Conservation (phyloP, 768 basidiomycete genomes). For the Mycena alexandri region DNA sequence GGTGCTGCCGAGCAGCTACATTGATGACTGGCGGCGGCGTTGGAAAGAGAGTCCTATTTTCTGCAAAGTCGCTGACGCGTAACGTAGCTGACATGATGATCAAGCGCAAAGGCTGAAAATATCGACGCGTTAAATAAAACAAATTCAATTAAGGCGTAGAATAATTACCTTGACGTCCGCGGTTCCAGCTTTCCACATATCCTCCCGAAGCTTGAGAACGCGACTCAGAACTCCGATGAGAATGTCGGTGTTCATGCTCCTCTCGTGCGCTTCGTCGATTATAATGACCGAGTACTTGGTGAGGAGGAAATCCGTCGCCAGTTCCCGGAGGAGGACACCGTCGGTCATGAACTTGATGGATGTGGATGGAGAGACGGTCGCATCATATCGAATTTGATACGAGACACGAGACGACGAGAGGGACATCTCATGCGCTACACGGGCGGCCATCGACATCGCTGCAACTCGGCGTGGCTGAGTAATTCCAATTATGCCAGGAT, state of each 20-base stretch:
- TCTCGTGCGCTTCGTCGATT: conserved; percentile 98
- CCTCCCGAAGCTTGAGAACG: conserved; percentile 89
- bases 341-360: conserved; percentile 99
- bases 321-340: conserved; percentile 93
- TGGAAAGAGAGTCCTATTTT: conserved; percentile 85
- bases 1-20: conserved; percentile 91
- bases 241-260: conserved; percentile 98
- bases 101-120: conserved; percentile 81
- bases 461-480: conserved; percentile 98
- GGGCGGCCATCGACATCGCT: conserved; percentile 94
- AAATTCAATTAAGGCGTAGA: conserved; percentile 12
- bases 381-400: conserved; percentile 98
- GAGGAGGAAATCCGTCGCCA: conserved; percentile 94
- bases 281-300: conserved; percentile 93
- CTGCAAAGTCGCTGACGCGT: conserved; percentile 91
- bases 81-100: conserved; percentile 99
- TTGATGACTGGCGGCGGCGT: conserved; percentile 92
- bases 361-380: conserved; percentile 89
- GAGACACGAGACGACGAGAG: conserved; percentile 86
- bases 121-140: conserved; percentile 20
- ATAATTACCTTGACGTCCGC: conserved; percentile 73
- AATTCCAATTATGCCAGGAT: conserved; percentile 97
- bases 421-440: conserved; percentile 94
- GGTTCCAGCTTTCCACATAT: conserved; percentile 86
- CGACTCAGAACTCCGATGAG: conserved; percentile 97